phyloP scores from a whole-genome alignment of 176 grass and related monocot genomes.

The Paspalum vaginatum region DNA sequence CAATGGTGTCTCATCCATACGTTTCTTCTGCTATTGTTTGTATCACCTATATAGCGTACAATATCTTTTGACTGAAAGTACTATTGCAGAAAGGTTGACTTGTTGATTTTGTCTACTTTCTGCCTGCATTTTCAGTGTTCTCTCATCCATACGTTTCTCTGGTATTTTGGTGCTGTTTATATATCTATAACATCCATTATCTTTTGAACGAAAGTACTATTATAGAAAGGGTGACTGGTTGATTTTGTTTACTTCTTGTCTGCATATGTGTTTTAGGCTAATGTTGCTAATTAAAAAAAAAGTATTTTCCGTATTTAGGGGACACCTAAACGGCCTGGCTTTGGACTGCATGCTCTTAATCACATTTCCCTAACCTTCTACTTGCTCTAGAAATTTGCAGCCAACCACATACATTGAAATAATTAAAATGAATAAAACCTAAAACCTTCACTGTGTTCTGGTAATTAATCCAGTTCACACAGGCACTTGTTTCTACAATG shows the following conservation, averaged over 20 bases:
- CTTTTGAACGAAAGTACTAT: neutral
- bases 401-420: neutral
- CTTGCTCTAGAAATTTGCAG: neutral
- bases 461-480: neutral
- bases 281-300: neutral
- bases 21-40: slow-evolving; percentile 15
- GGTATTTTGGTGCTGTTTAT: neutral
- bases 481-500: neutral
- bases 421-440: neutral
- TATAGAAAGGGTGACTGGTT: neutral
- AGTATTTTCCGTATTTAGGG: neutral
- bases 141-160: neutral
- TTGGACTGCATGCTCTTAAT: neutral
- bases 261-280: neutral
- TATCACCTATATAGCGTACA: neutral
- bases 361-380: neutral
- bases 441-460: neutral
- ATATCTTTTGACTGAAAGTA: neutral
- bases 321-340: neutral
- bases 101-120: neutral
- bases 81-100: neutral
- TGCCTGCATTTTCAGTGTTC: neutral
- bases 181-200: neutral
- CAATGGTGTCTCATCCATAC: neutral
- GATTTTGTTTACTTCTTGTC: slow-evolving; percentile 9